Evolutionary conservation across 2,329 filamentous ascomycete genomes (phyloP), one percentile per base, ranked within the genome.

Genomic region (Cladosporium sp.): DNA sequence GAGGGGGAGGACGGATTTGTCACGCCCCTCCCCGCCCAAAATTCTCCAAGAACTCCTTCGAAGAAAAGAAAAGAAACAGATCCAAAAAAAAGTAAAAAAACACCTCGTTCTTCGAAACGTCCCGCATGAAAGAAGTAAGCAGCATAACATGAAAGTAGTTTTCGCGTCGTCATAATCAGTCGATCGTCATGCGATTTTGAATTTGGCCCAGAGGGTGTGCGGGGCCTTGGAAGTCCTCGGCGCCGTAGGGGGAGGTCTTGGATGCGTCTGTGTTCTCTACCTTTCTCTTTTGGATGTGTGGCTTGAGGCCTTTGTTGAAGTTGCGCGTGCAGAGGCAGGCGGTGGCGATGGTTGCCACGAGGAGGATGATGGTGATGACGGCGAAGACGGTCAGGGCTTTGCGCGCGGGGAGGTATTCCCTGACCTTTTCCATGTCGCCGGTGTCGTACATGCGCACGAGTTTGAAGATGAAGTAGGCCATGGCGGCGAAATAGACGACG

Each of bases 381-480:
- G 93, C 92, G 64, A 98, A 98, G 53, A 90, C 88, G 4, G 92
- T 96, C 63, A 98, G 77, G 13, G 87, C 92, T 63, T 86, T 86
- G 54, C 85, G 82, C 32, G 93, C 92, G 4, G 92, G 85, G 45
- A 77, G 67, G 72, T 97, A 98, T 57, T 82, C 76, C 4, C 1
- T 16, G 2, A 61, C 50, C 1, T 66, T 49, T n/a, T 45, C 46
- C 15, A 47, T 43, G 30, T 51, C 16, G 45, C 66, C 67, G 59
- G 82, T 79, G 9, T 80, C 82, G 70, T 95, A 98, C 82, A 98
- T 98, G 66, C 93, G 88, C 53, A 93, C 86, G 49, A 98, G 82
- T 78, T 98, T 98, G 81, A 96, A 98, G 66, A 95, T 80, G 76
- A 98, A 98, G 74, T 97, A 98, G 51, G 84, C 88, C 57, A 97